Evolutionary conservation across 768 basidiomycete genomes (phyloP), one percentile per base, ranked within the genome.

Genomic region (Cystofilobasidium bisporidii): DNA sequence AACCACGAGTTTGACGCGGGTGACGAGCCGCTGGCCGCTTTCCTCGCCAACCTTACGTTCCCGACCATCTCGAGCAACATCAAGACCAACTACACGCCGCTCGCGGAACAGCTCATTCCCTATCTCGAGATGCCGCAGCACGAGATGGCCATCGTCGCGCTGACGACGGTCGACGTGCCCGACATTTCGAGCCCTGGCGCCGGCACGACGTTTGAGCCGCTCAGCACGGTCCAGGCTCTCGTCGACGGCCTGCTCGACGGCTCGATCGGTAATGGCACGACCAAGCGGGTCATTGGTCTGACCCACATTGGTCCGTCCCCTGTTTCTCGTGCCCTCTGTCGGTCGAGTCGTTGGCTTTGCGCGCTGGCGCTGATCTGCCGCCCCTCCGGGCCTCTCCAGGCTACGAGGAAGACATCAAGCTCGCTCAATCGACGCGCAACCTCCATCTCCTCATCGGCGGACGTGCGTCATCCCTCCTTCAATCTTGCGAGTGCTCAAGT

Each of bases 231-330:
- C 11, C 79, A 80, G 69, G 73, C 75, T 26, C 78, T 79, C 26
- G 77, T 80, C 18, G 75, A 79, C 53, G 71, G 76, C 28, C 76
- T 82, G 38, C 55, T 68, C 32, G 73, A 79, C 63, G 58, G 58
- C 33, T 12, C 57, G n/a, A 38, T 66, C 8, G 60, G 60, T 9
- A 61, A 61, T 28, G 60, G 60, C 24, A 61, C 60, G 26, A 73
- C 73, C 17, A 78, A 77, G 55, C 76, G 80, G 5, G 77, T 82
- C 61, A 74, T 81, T 41, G 80, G 78, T 5, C 74, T 82, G 60
- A 81, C 81, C 0, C 81, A 82, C 65, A 80, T 81, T 63, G 81
- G n/a, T n/a, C n/a, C n/a, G n/a, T n/a, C n/a, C n/a, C n/a, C n/a
- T n/a, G n/a, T n/a, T n/a, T n/a, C n/a, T n/a, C n/a, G n/a, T n/a